Conservation (phyloP, 2,329 filamentous ascomycete species). For the Fusarium metavorans region DNA sequence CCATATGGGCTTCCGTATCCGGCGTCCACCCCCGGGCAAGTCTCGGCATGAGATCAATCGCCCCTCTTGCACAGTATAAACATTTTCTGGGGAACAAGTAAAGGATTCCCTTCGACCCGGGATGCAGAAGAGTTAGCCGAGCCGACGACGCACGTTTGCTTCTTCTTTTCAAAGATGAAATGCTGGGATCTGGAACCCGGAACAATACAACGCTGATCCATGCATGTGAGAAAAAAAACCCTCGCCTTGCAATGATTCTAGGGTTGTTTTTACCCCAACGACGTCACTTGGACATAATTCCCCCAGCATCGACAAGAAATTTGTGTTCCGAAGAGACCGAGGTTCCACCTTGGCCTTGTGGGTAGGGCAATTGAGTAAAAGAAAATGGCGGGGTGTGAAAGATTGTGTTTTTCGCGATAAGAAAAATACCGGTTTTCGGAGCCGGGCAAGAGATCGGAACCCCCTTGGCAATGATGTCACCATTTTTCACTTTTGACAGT, state of each 20-base stretch:
- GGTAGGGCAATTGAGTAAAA: neutral
- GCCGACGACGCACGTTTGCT: neutral
- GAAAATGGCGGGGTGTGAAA: neutral
- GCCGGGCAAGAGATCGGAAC: neutral
- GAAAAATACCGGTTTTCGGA: slow-evolving; percentile 30
- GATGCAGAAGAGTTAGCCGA: slow-evolving; percentile 27
- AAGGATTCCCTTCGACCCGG: neutral
- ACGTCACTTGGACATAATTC: slow-evolving; percentile 25
- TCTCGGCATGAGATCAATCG: neutral
- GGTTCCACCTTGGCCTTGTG: slow-evolving; percentile 5
- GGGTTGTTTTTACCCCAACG: slow-evolving; percentile 21
- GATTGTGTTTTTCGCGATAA: slow-evolving; percentile 1
- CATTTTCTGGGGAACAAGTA: slow-evolving; percentile 21
- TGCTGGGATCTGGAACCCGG: neutral
- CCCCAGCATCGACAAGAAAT: slow-evolving; percentile 1
- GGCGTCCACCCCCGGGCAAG: slow-evolving; percentile 16
- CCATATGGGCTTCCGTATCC: slow-evolving; percentile 28
- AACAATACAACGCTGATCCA: neutral
- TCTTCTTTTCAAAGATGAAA: neutral
- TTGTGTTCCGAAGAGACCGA: neutral
- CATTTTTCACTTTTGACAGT: neutral
- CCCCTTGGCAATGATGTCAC: slow-evolving; percentile 35
- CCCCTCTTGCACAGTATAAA: slow-evolving; percentile 35
- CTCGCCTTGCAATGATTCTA: slow-evolving; percentile 1
- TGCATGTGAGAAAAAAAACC: slow-evolving; percentile 6